These are phyloP conservation scores for Paecilomyces formosus DNA, from an alignment of 2,329 filamentous ascomycete genomes.

Conservation along the genomic window DNA sequence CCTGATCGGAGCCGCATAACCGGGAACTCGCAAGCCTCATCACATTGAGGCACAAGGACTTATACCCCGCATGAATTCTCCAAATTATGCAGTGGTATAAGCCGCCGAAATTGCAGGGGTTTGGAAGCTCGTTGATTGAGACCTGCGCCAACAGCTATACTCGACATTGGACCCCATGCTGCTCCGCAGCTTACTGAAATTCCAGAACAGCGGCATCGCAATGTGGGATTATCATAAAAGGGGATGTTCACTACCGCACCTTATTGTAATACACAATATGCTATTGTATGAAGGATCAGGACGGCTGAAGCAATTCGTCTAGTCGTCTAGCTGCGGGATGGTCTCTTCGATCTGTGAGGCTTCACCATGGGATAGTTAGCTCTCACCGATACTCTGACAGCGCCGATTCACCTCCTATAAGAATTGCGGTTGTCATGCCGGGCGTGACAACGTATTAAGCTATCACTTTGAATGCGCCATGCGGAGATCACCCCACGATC, in stretches of 20 bases:
- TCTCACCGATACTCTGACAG: neutral
- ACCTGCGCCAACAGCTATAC: neutral
- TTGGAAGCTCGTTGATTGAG: neutral
- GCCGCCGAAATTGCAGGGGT: neutral
- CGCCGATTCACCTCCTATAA: neutral
- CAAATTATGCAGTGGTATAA: neutral
- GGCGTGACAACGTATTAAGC: neutral
- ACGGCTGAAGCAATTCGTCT: too few relatives aligned
- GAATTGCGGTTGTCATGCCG: neutral
- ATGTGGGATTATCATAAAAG: too few relatives aligned
- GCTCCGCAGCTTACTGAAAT: neutral
- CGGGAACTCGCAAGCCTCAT: neutral
- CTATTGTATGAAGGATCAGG: too few relatives aligned
- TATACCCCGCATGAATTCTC: neutral
- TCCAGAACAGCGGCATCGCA: too few relatives aligned
- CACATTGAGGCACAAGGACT: neutral
- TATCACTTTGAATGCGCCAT: neutral
- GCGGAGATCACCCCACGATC: neutral
- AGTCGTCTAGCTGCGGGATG: too few relatives aligned
- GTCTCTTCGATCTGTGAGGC: too few relatives aligned
- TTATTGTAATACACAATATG: too few relatives aligned
- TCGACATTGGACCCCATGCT: neutral
- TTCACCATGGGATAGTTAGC: too few relatives aligned
- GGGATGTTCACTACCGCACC: too few relatives aligned
- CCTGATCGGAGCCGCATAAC: neutral